Base-by-base conservation (phyloP, 116 monocot species). In the Trichopus zeylanicus region DNA sequence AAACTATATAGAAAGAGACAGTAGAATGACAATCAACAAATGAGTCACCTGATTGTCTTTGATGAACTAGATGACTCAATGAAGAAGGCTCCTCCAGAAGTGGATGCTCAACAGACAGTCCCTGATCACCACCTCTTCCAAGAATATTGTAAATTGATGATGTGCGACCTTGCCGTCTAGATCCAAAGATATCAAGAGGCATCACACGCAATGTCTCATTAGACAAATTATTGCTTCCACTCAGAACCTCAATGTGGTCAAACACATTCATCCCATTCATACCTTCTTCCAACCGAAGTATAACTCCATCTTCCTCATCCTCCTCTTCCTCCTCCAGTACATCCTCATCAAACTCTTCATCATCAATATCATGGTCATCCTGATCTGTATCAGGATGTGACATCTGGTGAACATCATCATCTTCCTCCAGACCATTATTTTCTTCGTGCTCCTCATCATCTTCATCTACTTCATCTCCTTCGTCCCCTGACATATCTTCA, bases 261-360 rank as follows among this genome's bases (percentile, higher is more conserved):
- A 92, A 88, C 53, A 99, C 85, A 75, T 88, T 93, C 31, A 93
- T 85, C 24, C 88, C 91, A 78, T 91, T 88, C 34, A 99, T 83
- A 29, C 92, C 92, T 49, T 88, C 99, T 67, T 89, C 99, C 9
- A 99, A 64, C 42, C 83, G 63, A 4, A 92, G 70, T 57, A 92
- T 85, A 60, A 88, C 74, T 26, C 78, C 85, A 72, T 89, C 89
- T 26, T 79, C 90, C 12, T 93, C 93, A 4, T 90, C 90, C 25
- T 99, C 99, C 7, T 89, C 93, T 12, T 91, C 97, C 67, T 97
- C 97, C 72, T 84, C 77, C 25, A 87, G 26, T 34, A 85, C 67
- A 79, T 91, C 97, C 48, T 99, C 99, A 74, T 92, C 92, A 56
- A 92, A 88, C 54, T 86, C 93, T 47, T 99, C 99, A 38, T 98